Evolutionary conservation across 2,329 filamentous ascomycete genomes (phyloP), one percentile per base, ranked within the genome.

Genomic region (Penicillium sp.): DNA sequence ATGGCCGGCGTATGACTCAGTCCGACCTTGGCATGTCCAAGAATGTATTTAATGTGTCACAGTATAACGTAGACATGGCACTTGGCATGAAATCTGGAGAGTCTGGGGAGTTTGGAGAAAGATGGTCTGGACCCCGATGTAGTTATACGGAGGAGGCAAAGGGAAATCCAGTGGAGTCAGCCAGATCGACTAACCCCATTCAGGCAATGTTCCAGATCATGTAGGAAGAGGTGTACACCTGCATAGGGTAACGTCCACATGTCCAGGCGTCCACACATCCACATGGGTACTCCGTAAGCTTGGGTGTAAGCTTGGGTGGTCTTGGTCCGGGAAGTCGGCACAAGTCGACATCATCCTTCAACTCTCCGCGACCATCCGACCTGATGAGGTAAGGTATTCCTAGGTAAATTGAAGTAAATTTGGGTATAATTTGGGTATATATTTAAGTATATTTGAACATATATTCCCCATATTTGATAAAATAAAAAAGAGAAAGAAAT

Each of bases 141-240:
- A 5, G n/a, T 13, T 4, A 40, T 40, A 40, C 15, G 4, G 9
- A 27, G 2, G 15, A n/a, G 23, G 13, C 8, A 40, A 41, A 41
- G 5, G 19, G 25, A n/a, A 29, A 29, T 27, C 23, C 5, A 44
- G 41, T 44, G 41, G 50, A 47, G 50, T 50, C 38, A 50, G 2
- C 39, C 39, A 44, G 38, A 44, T 43, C 40, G 43, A 57, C 64
- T 65, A 66, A 38, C 19, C 62, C 60, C 11, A 29, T 57, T 59
- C 36, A 50, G 59, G 64, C 16, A 66, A 59, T 45, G 41, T 65
- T 66, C 64, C 60, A 66, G 64, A 66, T 44, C 43, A 23, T 21
- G 15, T 25, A 25, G 15, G 39, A 51, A 23, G n/a, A 43, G 33
- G 8, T n/a, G 34, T n/a, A n/a, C 15, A 19, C 50, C 11, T 53